Evolutionary conservation across 169 alveolate genomes (phyloP).

Genomic region (Plasmodium gonderi): DNA sequence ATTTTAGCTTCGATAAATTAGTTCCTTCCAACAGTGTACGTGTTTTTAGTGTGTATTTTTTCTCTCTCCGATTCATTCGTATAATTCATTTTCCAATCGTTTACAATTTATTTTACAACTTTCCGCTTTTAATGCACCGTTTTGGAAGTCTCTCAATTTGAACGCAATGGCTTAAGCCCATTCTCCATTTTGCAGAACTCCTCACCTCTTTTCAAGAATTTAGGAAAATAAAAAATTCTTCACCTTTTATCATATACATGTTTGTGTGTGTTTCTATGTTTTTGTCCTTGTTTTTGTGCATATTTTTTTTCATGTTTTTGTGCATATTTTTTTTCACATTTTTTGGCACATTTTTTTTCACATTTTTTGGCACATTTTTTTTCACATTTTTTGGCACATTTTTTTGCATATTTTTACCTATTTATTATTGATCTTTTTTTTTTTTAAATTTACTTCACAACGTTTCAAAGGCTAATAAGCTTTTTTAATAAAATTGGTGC

Average conservation of each 20-base stretch:
- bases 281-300: too few species aligned
- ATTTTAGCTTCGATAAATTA: constrained; percentile 24
- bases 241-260: too few species aligned
- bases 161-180: background rate
- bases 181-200: background rate
- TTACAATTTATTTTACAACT: background rate
- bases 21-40: background rate
- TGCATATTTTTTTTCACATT: background rate
- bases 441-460: background rate
- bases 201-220: background rate
- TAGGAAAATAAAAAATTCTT: background rate
- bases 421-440: background rate
- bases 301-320: background rate
- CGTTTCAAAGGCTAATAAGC: background rate
- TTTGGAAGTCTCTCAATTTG: background rate
- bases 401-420: background rate
- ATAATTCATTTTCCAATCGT: background rate
- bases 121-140: background rate
- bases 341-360: background rate
- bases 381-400: background rate
- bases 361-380: background rate
- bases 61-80: background rate
- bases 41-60: background rate
- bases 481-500: background rate
- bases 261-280: too few species aligned